Base-by-base conservation (phyloP, 441 rosid species). In the Omphalea diandra region DNA sequence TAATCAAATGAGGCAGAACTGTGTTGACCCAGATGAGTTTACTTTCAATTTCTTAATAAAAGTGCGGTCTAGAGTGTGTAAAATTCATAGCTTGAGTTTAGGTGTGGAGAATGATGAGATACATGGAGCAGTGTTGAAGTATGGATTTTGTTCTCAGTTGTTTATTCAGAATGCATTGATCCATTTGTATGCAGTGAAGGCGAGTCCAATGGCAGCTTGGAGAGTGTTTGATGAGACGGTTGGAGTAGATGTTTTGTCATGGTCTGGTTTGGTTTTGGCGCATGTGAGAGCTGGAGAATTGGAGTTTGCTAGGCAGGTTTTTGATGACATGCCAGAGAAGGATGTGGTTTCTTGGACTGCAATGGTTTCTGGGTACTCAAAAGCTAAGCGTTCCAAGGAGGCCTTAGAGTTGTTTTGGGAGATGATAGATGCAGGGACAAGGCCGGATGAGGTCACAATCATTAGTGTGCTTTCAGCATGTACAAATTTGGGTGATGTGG, bases 291-390 rank as follows among this genome's bases (percentile, higher is more conserved):
- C 67, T 41, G 72, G 68, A 50, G 72, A 73, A 58, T 18, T 73
- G 54, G 76, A 73, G 26, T 56, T 68, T 5, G 76, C 72, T 50
- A 31, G 72, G 61, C 64, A 67, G 44, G 65, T 73, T 58, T 73
- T 73, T 50, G 46, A 73, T 32, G 46, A 29, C 41, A 73, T 73
- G 76, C 76, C 76, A 29, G 76, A 73, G 44, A 67, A 67, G 61
- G 76, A 67, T 60, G 76, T 73, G 27, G 76, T 73, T 67, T 73
- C 76, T 3, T 73, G 76, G 76, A 73, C 76, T 6, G 67, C 72
- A 40, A 73, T 73, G 76, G 41, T 73, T 67, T 73, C 76, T 67
- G 76, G 55, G 62, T 67, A 67, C 60, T 40, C 62, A 24, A 60
- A 73, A 41, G 55, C 56, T 8, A 67, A 65, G 67, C 47, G 35